A percentile compares a stretch with the other conserved stretches of the same genome.
phyloP scores from a whole-genome alignment of 1,284 basidiomycete genomes.

The Bothia castanella region DNA sequence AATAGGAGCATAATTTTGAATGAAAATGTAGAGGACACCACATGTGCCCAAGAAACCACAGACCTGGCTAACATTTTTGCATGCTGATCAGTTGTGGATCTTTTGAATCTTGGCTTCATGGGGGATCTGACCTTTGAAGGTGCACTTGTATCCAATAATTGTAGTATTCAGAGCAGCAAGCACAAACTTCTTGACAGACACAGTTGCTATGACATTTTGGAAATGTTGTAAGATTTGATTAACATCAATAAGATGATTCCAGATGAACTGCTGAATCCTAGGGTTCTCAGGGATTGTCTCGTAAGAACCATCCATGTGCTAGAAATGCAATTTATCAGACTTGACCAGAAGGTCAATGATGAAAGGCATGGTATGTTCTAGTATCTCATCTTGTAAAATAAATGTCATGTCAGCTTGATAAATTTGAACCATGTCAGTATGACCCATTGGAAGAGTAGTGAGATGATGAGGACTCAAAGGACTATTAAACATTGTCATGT shows the following conservation, averaged over 20 bases:
- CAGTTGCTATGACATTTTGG: slow-evolving; percentile 22
- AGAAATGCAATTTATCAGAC: too few relatives aligned
- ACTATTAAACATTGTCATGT: slow-evolving; percentile 17
- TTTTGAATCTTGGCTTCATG: neutral
- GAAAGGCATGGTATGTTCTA: accelerated
- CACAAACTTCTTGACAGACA: slow-evolving; percentile 27
- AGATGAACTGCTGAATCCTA: slow-evolving; percentile 23
- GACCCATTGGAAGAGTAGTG: slow-evolving; percentile 15
- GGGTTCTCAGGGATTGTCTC: neutral
- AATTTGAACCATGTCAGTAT: neutral
- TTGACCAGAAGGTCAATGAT: neutral
- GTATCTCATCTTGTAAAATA: slow-evolving; percentile 4
- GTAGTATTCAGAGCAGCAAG: slow-evolving; percentile 18
- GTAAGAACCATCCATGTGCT: neutral
- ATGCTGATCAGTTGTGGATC: neutral
- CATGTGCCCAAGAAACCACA: neutral
- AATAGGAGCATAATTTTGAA: neutral
- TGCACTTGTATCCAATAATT: slow-evolving; percentile 30
- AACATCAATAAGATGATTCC: slow-evolving; percentile 18
- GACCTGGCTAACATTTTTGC: neutral
- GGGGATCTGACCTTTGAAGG: slow-evolving; percentile 16
- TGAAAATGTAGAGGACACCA: neutral
- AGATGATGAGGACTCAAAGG: slow-evolving; percentile 9
- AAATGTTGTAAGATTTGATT: slow-evolving; percentile 7
- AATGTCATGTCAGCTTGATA: slow-evolving; percentile 3